Base-by-base conservation (phyloP, 176 grass and related monocot genomes). In the Avena eriantha region DNA sequence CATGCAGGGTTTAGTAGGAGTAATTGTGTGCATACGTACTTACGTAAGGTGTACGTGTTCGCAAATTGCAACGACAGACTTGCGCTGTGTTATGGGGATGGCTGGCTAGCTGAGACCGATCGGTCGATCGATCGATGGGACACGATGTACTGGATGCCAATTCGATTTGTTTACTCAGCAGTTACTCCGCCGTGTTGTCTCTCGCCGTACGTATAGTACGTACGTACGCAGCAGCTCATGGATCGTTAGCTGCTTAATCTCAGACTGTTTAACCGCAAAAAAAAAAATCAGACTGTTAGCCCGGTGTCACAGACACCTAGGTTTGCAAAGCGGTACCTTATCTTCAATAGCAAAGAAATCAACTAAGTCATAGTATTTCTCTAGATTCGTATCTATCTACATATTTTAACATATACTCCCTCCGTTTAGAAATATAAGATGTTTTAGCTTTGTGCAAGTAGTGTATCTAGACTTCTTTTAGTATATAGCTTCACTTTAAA, bases 181-280 rank as follows among this genome's bases (percentile, higher is more conserved):
- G 64, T 55, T 82, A 70, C 80, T 81, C 79, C 8, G 79, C 79
- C 45, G 60, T 68, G 79, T 68, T 35, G 79, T 68, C 49, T 29
- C 79, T 10, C 17, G 26, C 49, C 74, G 74, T 77, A 77, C 74
- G 49, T 74, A 22, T 12, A 2, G 36, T 49, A 50, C 59, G 5
- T 66, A 13, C 15, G 18, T 3, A 24, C 11, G 72, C 14, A 10
- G 45, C 19, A 10, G 56, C 21, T 22, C 21, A 59, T 60, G 22
- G n/a, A 10, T 55, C 12, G 11, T 15, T 16, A 53, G 3, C 16
- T 18, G 16, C 4, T 55, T 16, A 55, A 55, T 55, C 21, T 59
- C 21, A n/a, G 55, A 58, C 55, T 21, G 51, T 16, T 54, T 16
- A 29, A 29, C 29, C 29, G 29, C 1, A 29, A 29, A 2, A 29